These are phyloP conservation scores for Boletus pseudopeckii DNA, from an alignment of 768 basidiomycete species.

Conservation along the genomic window DNA sequence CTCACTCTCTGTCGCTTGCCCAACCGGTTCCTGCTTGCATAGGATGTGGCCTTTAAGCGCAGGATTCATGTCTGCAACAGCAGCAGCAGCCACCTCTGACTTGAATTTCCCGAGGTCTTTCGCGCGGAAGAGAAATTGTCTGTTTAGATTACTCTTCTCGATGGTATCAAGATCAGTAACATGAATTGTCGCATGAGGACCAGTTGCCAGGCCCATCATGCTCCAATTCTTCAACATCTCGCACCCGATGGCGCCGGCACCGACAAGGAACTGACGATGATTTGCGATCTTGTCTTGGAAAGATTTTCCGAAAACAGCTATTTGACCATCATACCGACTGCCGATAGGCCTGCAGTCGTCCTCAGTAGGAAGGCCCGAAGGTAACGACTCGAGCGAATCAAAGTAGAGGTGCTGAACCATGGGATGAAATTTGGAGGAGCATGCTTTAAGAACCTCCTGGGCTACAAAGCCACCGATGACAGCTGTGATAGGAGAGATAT, in stretches of 20 bases:
- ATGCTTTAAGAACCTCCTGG: slow-evolving; percentile 95
- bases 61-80: slow-evolving; percentile 95
- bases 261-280: slow-evolving; percentile 93
- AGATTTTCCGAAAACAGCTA: slow-evolving; percentile 89
- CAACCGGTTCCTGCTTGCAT: slow-evolving; percentile 90
- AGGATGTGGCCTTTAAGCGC: slow-evolving; percentile 82
- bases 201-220: slow-evolving; percentile 92
- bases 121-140: slow-evolving; percentile 95
- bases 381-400: slow-evolving; percentile 94
- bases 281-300: slow-evolving; percentile 93
- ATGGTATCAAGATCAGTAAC: slow-evolving; percentile 98
- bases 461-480: slow-evolving; percentile 97
- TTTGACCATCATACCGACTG: slow-evolving; percentile 89
- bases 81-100: slow-evolving; percentile 86
- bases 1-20: slow-evolving; percentile 88
- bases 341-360: slow-evolving; percentile 77
- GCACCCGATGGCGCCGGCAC: slow-evolving; percentile 98
- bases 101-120: slow-evolving; percentile 98
- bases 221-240: slow-evolving; percentile 99
- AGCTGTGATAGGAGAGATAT: slow-evolving; percentile 85
- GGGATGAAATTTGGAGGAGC: slow-evolving; percentile 97
- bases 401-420: slow-evolving; percentile 95
- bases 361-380: slow-evolving; percentile 69
- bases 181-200: slow-evolving; percentile 75
- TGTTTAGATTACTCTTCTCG: slow-evolving; percentile 97